Evolutionary conservation across 495 filamentous ascomycete genomes (phyloP), one percentile per base, ranked within the genome.

Genomic region (Xylaria intraflava): DNA sequence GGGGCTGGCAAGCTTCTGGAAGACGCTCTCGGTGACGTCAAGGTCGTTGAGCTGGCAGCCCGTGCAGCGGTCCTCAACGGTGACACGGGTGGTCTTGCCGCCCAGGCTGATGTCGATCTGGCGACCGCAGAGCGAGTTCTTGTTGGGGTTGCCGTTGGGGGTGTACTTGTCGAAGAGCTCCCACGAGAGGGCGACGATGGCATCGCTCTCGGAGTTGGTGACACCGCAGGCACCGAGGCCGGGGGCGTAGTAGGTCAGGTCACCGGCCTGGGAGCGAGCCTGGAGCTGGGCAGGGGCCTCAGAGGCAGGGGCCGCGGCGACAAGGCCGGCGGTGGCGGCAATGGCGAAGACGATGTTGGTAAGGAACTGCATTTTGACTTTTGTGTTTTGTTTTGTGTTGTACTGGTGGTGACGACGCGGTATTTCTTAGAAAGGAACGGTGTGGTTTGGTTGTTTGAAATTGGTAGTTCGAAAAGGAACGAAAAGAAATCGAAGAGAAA

Each of bases 1-100:
- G 10, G 56, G 30, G 14, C 40, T 9, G 23, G 56, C 60, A 2
- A 70, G 49, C 11, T 14, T 4, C 46, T 74, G 66, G 67, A 90
- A 91, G 14, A 83, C 78, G 2, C 62, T 63, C 6, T 74, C 67
- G 14, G 78, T 82, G 16, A 88, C 75, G 72, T 91, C 88, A 14
- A 68, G 49, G 38, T 61, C 61, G 36, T 49, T 33, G 14, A 5
- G 6, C 11, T 30, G 8, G 56, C 65, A 63, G 27, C 26, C 58
- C 1, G 20, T 11, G 59, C 67, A 69, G 27, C 63, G 57, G 51
- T 68, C 65, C 44, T 58, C 61, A 38, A 68, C 47, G 3, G 49
- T 59, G 33, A 64, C 63, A 17, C 46, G 46, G 51, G 59, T 45
- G 30, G 30, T 49, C 17, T 53, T 49, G 49, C 61, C 59, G 44